Percentiles rank a stretch among this genome's conserved stretches.
These are phyloP conservation scores for Aegilops tauschii DNA, from an alignment of 176 grass and related monocot genomes.

Conservation along the genomic window DNA sequence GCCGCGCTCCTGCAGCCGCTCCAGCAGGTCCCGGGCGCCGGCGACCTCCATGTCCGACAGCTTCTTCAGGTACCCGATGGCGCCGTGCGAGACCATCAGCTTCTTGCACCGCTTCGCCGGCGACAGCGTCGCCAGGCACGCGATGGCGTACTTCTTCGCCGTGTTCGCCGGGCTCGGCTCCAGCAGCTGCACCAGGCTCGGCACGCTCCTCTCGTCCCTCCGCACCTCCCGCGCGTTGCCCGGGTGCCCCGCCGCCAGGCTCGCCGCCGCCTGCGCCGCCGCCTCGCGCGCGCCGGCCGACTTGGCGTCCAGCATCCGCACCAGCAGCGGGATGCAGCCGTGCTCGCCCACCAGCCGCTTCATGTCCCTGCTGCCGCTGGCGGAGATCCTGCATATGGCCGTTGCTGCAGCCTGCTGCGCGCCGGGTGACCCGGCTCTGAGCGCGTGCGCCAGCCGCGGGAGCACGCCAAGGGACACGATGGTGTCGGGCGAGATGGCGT, in stretches of 20 bases:
- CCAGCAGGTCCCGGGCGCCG: conserved; percentile 63
- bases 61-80: conserved; percentile 95
- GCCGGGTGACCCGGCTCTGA: conserved; percentile 50
- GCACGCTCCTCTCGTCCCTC: conserved; percentile 74
- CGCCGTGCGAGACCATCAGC: conserved; percentile 86
- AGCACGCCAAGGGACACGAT: conserved; percentile 68
- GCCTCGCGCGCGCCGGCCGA: conserved; percentile 54
- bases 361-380: conserved; percentile 27
- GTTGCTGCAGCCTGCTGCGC: conserved; percentile 64
- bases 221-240: conserved; percentile 57
- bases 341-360: conserved; percentile 61
- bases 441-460: conserved; percentile 66
- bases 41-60: conserved; percentile 80
- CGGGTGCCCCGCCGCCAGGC: conserved; percentile 43
- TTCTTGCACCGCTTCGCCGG: conserved; percentile 70
- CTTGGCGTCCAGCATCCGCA: conserved; percentile 76
- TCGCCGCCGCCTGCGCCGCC: conserved; percentile 79
- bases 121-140: conserved; percentile 59
- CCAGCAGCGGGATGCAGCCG: conserved; percentile 58
- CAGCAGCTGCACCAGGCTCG: conserved; percentile 81
- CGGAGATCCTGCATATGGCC: conserved; percentile 62
- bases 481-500: conserved; percentile 42
- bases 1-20: conserved; percentile 70
- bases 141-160: conserved; percentile 80
- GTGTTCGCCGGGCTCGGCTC: conserved; percentile 76